Base-by-base conservation (phyloP, 2,329 filamentous ascomycete genomes). In the Aspergillus brunneoviolaceus region DNA sequence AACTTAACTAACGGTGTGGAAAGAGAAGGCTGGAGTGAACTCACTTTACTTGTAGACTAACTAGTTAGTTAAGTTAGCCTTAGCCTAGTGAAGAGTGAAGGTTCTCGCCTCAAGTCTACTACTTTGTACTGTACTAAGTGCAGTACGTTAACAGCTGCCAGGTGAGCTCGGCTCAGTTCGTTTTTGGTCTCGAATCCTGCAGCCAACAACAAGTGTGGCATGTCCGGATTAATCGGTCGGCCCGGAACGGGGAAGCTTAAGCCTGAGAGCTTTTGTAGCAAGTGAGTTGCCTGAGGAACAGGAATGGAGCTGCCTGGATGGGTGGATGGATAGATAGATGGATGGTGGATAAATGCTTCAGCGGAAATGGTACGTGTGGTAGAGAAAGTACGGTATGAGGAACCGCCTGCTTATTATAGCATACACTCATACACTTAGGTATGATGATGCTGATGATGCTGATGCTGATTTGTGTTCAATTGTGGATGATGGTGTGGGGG, bases 181-280 rank as follows among this genome's bases (percentile, higher is more conserved):
- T 27, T 64, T 61, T 59, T 62, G 60, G 65, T 68, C 66, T 68
- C 63, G 66, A 67, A 61, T 68, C 62, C 62, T 65, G 60, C 63
- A 63, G 55, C 52, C 55, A 55, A 42, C 16, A 42, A 7, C 51
- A 58, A 57, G 23, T 55, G 57, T 60, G 52, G 59, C 61, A 61
- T 49, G 33, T 53, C 61, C 66, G 65, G 66, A 65, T 61, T 45
- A 54, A 64, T 59, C 31, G 12, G 51, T 63, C 65, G 67, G 67
- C 31, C 65, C 64, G 60, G 39, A 45, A 45, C 39, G 42, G 16
- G 19, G 21, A n/a, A 61, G 55, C 55, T 59, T 45, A 45, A 45
- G 39, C 39, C 25, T 58, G 50, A 7, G 19, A 39, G 45, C 56
- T 19, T 58, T 62, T 48, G 14, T 5, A 35, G 11, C 33, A 35